Conservation (phyloP, 345 rosid genomes). For the Eucalyptus sideroxylon region DNA sequence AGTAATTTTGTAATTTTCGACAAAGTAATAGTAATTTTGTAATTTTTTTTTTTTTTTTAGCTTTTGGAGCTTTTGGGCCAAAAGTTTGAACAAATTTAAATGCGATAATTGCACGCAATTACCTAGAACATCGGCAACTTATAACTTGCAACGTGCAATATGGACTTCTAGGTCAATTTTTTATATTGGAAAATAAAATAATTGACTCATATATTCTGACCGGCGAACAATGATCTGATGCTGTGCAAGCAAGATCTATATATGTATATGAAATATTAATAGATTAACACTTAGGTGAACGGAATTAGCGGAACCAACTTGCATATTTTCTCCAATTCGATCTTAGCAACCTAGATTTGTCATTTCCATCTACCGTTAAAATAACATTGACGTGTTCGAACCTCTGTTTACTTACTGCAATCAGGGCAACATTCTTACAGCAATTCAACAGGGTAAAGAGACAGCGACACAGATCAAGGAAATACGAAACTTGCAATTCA, state of each 20-base stretch:
- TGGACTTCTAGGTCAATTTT: background rate
- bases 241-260: no score
- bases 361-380: background rate
- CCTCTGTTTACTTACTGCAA: background rate
- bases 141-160: background rate
- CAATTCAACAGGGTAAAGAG: no score
- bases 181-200: no score
- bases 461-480: no score
- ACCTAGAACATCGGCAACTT: background rate
- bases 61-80: no score
- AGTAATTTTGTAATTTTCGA: no score
- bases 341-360: no score
- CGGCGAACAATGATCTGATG: background rate
- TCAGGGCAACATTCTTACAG: no score
- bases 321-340: background rate
- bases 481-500: no score
- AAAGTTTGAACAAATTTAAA: no score
- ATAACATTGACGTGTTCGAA: background rate
- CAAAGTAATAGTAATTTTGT: no score
- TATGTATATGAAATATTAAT: background rate
- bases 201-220: background rate
- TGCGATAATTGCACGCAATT: background rate
- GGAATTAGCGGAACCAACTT: background rate
- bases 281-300: background rate
- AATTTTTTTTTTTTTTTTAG: no score